Percentiles rank a stretch among this genome's conserved stretches.
phyloP scores from a whole-genome alignment of 2,329 filamentous ascomycete species.

The Penicillium olsonii region DNA sequence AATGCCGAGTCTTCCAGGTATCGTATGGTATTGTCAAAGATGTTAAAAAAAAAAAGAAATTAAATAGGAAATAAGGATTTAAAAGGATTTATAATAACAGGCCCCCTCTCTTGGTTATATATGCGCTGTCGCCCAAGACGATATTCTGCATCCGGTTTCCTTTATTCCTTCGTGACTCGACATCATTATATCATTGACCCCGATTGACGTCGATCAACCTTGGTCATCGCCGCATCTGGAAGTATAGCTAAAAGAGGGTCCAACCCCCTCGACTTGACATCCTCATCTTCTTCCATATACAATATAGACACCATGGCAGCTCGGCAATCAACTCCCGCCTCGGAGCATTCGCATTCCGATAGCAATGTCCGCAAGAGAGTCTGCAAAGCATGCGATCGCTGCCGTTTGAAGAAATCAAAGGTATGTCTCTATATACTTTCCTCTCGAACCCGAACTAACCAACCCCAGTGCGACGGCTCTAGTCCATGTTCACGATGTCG shows the following conservation, averaged over 20 bases:
- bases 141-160: conserved; percentile 4
- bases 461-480: conserved; percentile 58
- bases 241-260: conserved; percentile 21
- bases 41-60: no score
- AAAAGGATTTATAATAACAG: no score
- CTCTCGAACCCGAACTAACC: conserved; percentile 28
- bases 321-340: conserved; percentile 42
- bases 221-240: conserved; percentile 20
- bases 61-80: background rate
- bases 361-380: conserved; percentile 60
- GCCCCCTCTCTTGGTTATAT: conserved; percentile 2
- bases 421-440: no score
- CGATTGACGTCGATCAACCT: conserved; percentile 27
- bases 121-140: background rate
- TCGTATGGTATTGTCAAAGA: background rate
- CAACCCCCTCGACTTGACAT: conserved; percentile 1
- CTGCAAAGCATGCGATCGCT: conserved; percentile 67
- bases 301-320: conserved; percentile 36
- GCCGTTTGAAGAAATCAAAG: conserved; percentile 68
- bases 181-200: conserved; percentile 31
- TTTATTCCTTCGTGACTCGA: conserved; percentile 10
- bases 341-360: conserved; percentile 46
- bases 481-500: conserved; percentile 64
- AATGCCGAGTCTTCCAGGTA: conserved; percentile 16
- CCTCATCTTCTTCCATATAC: conserved; percentile 7